Evolutionary conservation across 768 basidiomycete species (phyloP).

Genomic region (Dioszegia hungarica): DNA sequence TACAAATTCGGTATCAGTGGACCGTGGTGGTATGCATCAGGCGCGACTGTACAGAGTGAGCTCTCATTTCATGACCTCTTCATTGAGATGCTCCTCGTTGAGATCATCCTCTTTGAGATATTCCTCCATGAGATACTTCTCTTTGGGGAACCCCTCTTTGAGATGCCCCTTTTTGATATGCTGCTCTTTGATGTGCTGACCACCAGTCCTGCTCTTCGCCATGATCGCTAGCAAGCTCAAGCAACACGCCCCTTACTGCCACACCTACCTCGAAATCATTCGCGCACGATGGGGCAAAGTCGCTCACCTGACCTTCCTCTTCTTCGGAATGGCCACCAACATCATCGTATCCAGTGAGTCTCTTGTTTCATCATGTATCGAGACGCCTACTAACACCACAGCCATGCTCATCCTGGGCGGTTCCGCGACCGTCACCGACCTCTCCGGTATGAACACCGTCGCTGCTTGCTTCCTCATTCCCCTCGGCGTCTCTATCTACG

Average conservation of each 20-base stretch:
- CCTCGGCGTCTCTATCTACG: conserved; percentile 76
- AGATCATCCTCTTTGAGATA: no score
- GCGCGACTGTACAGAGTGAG: conserved; percentile 69
- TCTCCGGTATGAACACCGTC: conserved; percentile 86
- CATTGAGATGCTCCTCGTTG: no score
- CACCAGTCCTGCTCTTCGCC: conserved; percentile 74
- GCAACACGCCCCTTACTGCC: conserved; percentile 66
- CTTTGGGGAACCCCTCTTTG: no score
- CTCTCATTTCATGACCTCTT: neutral
- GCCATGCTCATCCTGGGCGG: conserved; percentile 51
- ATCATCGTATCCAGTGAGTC: conserved; percentile 66
- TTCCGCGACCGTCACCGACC: conserved; percentile 76
- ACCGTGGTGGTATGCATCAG: conserved; percentile 74
- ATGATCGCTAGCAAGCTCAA: conserved; percentile 87
- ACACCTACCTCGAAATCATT: conserved; percentile 68
- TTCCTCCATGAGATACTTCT: no score
- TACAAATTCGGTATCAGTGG: conserved; percentile 82
- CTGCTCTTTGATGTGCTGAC: neutral
- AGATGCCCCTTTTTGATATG: no score
- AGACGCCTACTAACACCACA: neutral
- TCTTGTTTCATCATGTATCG: neutral
- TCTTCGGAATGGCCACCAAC: conserved; percentile 86
- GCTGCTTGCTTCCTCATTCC: conserved; percentile 83
- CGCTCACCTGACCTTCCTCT: conserved; percentile 80
- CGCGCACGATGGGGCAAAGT: conserved; percentile 64